These are phyloP conservation scores for Fusarium fracticaudum DNA, from an alignment of 2,329 filamentous ascomycete genomes.

Conservation along the genomic window DNA sequence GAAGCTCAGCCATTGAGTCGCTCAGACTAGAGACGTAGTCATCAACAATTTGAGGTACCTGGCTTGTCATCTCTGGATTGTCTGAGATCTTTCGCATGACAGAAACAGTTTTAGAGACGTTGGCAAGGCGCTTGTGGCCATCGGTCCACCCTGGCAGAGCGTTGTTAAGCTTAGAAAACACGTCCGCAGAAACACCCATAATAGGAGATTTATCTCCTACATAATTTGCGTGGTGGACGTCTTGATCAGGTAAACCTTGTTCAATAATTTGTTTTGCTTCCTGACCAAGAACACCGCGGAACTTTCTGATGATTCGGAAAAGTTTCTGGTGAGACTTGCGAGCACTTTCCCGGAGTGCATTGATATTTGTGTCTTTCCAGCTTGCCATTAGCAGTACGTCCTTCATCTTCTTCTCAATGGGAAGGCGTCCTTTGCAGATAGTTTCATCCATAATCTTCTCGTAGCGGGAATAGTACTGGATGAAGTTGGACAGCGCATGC, in stretches of 20 bases:
- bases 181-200: constrained; percentile 18
- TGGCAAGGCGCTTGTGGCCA: constrained; percentile 73
- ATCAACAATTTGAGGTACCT: constrained; percentile 69
- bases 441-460: constrained; percentile 71
- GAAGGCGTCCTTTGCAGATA: constrained; percentile 72
- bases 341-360: constrained; percentile 87
- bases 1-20: constrained; percentile 75
- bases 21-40: constrained; percentile 76
- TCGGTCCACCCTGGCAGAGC: constrained; percentile 51
- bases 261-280: constrained; percentile 74
- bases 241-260: constrained; percentile 66
- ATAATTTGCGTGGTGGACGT: constrained; percentile 27
- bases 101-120: constrained; percentile 73
- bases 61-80: constrained; percentile 60
- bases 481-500: constrained; percentile 77
- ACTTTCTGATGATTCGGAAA: constrained; percentile 91
- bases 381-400: constrained; percentile 93
- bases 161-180: constrained; percentile 35
- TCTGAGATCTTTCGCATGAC: constrained; percentile 76
- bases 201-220: neutral
- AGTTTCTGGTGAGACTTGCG: constrained; percentile 90
- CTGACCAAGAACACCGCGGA: constrained; percentile 80
- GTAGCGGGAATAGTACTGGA: constrained; percentile 78
- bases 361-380: constrained; percentile 98
- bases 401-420: constrained; percentile 91